Base-by-base conservation (phyloP, 148 eudicot species). In the Rhododendron vialii region DNA sequence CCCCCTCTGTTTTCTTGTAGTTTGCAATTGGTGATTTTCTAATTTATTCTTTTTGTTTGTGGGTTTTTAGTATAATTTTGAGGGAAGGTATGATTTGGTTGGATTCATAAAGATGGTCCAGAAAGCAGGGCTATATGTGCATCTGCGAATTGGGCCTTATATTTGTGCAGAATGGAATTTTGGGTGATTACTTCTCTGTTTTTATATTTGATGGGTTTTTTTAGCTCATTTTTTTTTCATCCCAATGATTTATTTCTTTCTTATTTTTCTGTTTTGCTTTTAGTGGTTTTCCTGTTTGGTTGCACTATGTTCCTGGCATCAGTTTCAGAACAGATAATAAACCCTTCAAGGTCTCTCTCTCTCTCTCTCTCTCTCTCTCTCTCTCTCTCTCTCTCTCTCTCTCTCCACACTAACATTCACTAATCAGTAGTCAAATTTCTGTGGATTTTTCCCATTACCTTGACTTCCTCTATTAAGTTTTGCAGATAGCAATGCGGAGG, bases 161-260 rank as follows among this genome's bases (percentile, higher is more conserved):
- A 79, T 90, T 57, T 92, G 92, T 90, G 94, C 90, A 83, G 94
- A 92, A 75, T 92, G 94, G 94, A 92, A 92, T 47, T 92, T 92
- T 89, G 94, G 94, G 94, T 92, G 87, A 1, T 85, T 5, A 30
- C 4, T 3, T 24, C 11, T 78, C 30, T 63, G 36, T 43, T 33
- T 48, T 0, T 71, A 2, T 57, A 76, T 24, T 18, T 24, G 15
- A 2, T 17, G 18, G 22, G 9, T 51, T 35, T 73, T 55, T 67
- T 85, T 48, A 28, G 30, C 57, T 45, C 3, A 38, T 28, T 24
- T 45, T 55, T 24, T 45, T 55, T 1, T 82, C 3, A 69, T 43
- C n/a, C 3, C 11, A 14, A 65, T 30, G 6, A 22, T 43, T 84
- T 45, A 6, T 48, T 12, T 86, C 18, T 30, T 24, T 26, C 1